phyloP scores from a whole-genome alignment of 116 monocot species.

The Posidonia oceanica region DNA sequence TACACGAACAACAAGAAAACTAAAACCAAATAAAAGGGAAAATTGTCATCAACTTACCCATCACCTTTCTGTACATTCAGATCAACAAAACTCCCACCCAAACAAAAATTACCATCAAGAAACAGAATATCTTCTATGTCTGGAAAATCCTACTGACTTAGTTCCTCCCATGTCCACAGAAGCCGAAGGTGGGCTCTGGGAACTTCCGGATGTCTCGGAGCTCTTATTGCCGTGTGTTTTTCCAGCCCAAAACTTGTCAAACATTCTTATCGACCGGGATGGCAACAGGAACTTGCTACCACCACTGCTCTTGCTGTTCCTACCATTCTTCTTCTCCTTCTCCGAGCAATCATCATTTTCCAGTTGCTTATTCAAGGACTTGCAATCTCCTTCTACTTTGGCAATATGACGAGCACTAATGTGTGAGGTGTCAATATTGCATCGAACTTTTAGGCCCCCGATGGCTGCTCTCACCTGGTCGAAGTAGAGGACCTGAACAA shows the following conservation, averaged over 20 bases:
- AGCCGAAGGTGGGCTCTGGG: conserved; percentile 52
- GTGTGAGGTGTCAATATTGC: neutral
- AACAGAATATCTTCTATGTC: conserved; percentile 68
- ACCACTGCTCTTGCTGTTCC: conserved; percentile 13
- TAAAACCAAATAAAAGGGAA: too few species aligned
- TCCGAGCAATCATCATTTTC: neutral
- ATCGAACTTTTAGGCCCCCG: neutral
- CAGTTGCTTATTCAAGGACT: conserved; percentile 23
- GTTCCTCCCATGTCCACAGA: conserved; percentile 35
- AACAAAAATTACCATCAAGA: conserved; percentile 24
- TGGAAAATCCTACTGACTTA: conserved; percentile 35
- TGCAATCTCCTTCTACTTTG: conserved; percentile 18
- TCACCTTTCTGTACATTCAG: too few species aligned
- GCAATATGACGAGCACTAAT: conserved; percentile 12
- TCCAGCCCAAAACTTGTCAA: conserved; percentile 60
- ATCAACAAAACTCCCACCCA: too few species aligned
- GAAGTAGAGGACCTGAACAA: conserved; percentile 89
- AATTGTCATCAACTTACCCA: neutral
- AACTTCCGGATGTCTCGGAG: conserved; percentile 71
- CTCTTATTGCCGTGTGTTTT: conserved; percentile 32
- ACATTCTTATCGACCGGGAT: conserved; percentile 70
- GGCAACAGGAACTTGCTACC: conserved; percentile 22
- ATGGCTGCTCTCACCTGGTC: conserved; percentile 14
- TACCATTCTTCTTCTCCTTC: conserved; percentile 3
- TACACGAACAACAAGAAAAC: too few species aligned